Percentiles rank a stretch among this genome's conserved stretches.
Evolutionary conservation across 1,139 yeast species (phyloP).

Genomic region (Taphrina sp.): DNA sequence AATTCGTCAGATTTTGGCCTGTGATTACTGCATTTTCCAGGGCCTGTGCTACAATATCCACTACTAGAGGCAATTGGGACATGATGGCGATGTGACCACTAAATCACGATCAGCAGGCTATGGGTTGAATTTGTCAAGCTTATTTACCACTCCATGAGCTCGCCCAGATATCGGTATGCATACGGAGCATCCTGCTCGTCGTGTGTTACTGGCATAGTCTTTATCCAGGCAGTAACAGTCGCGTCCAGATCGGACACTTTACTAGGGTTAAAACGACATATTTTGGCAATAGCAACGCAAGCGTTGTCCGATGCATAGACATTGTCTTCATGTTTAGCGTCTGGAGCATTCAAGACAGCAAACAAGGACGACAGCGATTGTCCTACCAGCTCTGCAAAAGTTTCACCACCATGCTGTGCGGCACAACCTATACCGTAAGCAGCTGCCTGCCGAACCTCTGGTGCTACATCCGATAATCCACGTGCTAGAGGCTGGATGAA

Average conservation of each 20-base stretch:
- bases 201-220: constrained; percentile 73
- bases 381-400: constrained; percentile 62
- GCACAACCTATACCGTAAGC: constrained; percentile 81
- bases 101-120: no score
- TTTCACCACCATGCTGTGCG: constrained; percentile 72
- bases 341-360: constrained; percentile 74
- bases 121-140: no score
- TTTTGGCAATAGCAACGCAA: constrained; percentile 77
- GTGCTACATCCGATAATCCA: constrained; percentile 58
- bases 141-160: constrained; percentile 57
- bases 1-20: constrained; percentile 3
- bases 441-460: constrained; percentile 83
- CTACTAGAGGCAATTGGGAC: constrained; percentile 59
- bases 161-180: constrained; percentile 72
- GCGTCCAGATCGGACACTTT: constrained; percentile 56
- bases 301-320: constrained; percentile 84
- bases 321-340: constrained; percentile 80
- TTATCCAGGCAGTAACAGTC: constrained; percentile 73
- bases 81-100: constrained; percentile 57
- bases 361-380: constrained; percentile 72
- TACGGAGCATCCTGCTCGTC: constrained; percentile 91
- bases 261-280: constrained; percentile 48
- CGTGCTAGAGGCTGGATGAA: constrained; percentile 64
- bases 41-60: constrained; percentile 76
- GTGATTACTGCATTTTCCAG: constrained; percentile 63